Percentiles rank a stretch among this genome's conserved stretches.
Conservation (phyloP, 352 stramenopile genomes). For the Globisporangium carolinianum region DNA sequence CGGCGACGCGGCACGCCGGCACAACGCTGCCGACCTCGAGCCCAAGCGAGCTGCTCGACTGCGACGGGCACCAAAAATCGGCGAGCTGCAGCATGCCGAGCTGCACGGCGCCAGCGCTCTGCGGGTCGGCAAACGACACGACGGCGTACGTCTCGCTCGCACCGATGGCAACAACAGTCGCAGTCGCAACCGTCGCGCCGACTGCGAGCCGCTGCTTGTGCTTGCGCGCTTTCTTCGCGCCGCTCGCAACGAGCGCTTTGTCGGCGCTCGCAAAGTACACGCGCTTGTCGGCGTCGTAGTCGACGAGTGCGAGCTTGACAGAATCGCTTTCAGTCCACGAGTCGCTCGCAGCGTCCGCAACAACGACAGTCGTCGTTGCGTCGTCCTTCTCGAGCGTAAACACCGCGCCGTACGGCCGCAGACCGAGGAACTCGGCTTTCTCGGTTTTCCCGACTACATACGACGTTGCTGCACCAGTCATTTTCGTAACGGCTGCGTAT, state of each 20-base stretch:
- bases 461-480: constrained; percentile 9
- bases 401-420: constrained; percentile 81
- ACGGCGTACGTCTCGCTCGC: constrained; percentile 56
- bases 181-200: constrained; percentile 31
- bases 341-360: constrained; percentile 30
- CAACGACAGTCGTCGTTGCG: constrained; percentile 59
- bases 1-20: constrained; percentile 31
- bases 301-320: constrained; percentile 71
- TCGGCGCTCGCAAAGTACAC: constrained; percentile 63
- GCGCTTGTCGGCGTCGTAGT: constrained; percentile 85
- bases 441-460: constrained; percentile 64
- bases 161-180: constrained; percentile 46
- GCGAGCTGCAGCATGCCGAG: constrained; percentile 65
- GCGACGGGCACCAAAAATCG: constrained; percentile 74
- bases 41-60: constrained; percentile 37
- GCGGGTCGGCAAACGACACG: constrained; percentile 46
- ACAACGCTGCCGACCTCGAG: constrained; percentile 43
- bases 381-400: constrained; percentile 72
- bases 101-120: constrained; percentile 19
- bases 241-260: constrained; percentile 39
- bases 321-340: constrained; percentile 51
- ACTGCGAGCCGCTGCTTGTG: constrained; percentile 41
- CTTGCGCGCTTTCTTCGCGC: constrained; percentile 66
- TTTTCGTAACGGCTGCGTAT: constrained; percentile 4
- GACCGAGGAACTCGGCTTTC: constrained; percentile 77